These are phyloP conservation scores for Suillus tomentosus DNA, from an alignment of 768 basidiomycete genomes.

Conservation along the genomic window DNA sequence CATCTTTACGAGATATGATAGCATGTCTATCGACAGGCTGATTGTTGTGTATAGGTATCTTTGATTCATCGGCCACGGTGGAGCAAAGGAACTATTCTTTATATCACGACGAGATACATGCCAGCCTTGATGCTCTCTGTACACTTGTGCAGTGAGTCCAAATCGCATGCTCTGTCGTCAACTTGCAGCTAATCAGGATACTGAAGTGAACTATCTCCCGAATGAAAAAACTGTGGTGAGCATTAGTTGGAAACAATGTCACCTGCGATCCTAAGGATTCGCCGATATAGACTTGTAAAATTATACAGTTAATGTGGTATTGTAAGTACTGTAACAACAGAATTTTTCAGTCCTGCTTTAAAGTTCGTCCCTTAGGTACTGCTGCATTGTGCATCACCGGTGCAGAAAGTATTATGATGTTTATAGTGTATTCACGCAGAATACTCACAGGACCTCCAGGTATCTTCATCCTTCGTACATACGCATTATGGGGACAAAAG, in stretches of 20 bases:
- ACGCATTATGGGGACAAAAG: conserved; percentile 2
- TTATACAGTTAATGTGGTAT: not conserved
- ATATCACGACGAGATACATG: not conserved
- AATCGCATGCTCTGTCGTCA: not conserved
- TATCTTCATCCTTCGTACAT: conserved; percentile 1
- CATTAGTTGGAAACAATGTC: not conserved
- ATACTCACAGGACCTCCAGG: not conserved
- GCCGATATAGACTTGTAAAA: not conserved
- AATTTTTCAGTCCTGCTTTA: not conserved
- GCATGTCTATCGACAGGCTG: not conserved
- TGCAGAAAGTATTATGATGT: not conserved
- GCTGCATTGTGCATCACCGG: not conserved
- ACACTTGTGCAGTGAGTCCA: not conserved
- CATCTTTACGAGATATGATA: not conserved
- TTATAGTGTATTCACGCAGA: not conserved
- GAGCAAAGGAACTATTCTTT: not conserved
- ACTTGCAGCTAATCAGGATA: not conserved
- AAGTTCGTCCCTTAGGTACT: not conserved
- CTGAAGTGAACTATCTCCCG: conserved; percentile 2
- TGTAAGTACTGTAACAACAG: not conserved
- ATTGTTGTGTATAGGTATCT: not conserved
- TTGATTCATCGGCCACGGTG: not conserved
- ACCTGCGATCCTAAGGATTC: not conserved
- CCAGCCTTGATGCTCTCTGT: not conserved
- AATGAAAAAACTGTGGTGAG: conserved; percentile 1